Evolutionary conservation across 164 flowering plant species (phyloP).

Genomic region (Euptelea pleiosperma): DNA sequence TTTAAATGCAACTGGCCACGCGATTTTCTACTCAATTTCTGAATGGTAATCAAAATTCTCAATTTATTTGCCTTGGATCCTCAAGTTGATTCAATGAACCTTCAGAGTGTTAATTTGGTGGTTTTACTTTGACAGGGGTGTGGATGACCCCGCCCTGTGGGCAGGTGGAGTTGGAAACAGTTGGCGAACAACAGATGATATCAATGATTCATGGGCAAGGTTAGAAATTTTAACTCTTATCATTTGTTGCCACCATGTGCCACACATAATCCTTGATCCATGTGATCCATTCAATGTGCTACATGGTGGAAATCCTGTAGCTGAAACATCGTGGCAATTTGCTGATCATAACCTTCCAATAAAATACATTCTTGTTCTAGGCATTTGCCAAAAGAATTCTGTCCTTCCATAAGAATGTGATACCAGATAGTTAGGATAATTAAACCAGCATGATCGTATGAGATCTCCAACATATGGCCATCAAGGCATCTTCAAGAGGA

Average conservation of each 20-base stretch:
- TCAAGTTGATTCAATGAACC: neutral
- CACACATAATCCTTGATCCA: neutral
- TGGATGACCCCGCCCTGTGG: constrained; percentile 90
- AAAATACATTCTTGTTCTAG: neutral
- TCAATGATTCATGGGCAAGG: constrained; percentile 94
- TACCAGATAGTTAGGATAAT: neutral
- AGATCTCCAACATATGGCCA: no score
- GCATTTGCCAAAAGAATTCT: neutral
- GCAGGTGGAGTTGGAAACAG: constrained; percentile 84
- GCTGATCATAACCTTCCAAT: neutral
- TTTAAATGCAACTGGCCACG: constrained; percentile 64
- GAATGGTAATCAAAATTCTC: constrained; percentile 66
- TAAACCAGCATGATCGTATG: neutral
- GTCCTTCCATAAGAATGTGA: neutral
- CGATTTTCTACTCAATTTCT: constrained; percentile 87
- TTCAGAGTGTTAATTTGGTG: neutral
- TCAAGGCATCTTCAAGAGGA: no score
- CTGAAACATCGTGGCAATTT: neutral
- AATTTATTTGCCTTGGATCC: neutral
- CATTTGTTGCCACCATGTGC: neutral
- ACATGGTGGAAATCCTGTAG: neutral
- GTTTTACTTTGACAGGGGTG: constrained; percentile 61
- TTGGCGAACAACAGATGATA: constrained; percentile 97
- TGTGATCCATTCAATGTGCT: neutral
- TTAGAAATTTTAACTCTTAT: constrained; percentile 21